Evolutionary conservation across 108 stramenopile genomes (phyloP), one percentile per base, ranked within the genome.

Genomic region (Asterionellopsis glacialis): DNA sequence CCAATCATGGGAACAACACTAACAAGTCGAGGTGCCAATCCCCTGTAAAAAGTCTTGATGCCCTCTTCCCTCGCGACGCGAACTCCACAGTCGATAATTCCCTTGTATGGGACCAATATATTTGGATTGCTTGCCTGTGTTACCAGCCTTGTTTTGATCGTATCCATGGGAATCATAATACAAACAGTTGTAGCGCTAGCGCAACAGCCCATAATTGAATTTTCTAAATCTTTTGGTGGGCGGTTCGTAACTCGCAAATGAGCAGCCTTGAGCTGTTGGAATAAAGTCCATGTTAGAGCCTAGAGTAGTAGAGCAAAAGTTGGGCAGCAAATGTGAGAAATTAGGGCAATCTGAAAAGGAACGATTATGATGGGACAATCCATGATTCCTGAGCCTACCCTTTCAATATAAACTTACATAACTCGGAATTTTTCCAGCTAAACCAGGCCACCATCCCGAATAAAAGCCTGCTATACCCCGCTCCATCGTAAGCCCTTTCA

Each of bases 1-100:
- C 95, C 97, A 76, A 96, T 98, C 97, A 97, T 97, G 24, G 97
- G 97, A 33, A 98, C 97, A 38, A 97, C 96, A 69, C 88, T 86
- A 12, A 98, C 72, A 33, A 98, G 71, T 23, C 97, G 74, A 41
- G 97, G 97, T 38, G 95, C 70, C 16, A 98, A 80, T 25, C 95
- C 93, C 18, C 94, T 76, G 65, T 98, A 98, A 60, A 98, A 96
- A 10, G 93, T 76, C 21, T 67, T 68, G 23, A 95, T 59, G 11
- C 96, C 97, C 64, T 98, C 97, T 62, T 97, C 96, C 63, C 64
- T 60, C 28, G 85, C 64, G 27, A 98, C 84, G 16, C 91, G 65
- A 12, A 70, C 25, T 41, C 92, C 94, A 63, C 96, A 97, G 69
- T 98, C 96, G 39, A 83, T 73, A 45, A 98, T 96, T 21, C 95